A percentile compares a stretch with the other conserved stretches of the same genome.
Conservation (phyloP, 148 eudicot genomes). For the Suaeda aralocaspica region DNA sequence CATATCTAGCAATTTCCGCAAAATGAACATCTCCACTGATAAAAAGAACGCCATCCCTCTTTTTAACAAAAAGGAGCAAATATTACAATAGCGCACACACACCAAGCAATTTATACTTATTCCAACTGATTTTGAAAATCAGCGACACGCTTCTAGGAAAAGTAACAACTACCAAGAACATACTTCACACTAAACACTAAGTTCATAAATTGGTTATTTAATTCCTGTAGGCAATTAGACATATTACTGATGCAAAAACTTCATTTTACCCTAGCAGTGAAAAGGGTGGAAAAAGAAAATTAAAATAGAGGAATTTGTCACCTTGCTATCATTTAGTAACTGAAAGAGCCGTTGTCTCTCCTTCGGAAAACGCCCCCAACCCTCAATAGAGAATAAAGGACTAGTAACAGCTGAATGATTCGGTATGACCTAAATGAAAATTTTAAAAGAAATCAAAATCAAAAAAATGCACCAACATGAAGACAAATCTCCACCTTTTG, state of each 20-base stretch:
- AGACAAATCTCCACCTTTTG: background rate
- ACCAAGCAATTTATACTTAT: background rate
- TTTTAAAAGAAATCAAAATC: conserved; percentile 14
- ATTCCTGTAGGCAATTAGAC: background rate
- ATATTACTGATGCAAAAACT: background rate
- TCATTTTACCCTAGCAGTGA: background rate
- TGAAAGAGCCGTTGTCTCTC: conserved; percentile 58
- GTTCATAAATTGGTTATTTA: background rate
- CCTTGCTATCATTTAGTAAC: conserved; percentile 61
- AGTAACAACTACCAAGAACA: background rate
- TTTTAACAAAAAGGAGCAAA: conserved; percentile 5
- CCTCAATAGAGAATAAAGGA: conserved; percentile 51
- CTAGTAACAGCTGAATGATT: conserved; percentile 62
- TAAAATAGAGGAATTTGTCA: conserved; percentile 18
- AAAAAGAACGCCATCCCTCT: conserved; percentile 62
- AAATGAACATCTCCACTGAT: conserved; percentile 79
- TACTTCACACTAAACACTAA: background rate
- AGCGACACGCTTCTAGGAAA: background rate
- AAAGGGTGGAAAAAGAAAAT: background rate
- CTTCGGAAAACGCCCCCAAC: conserved; percentile 68
- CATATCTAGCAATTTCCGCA: conserved; percentile 57
- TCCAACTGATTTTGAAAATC: background rate
- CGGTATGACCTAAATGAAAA: conserved; percentile 58
- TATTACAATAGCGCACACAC: background rate
- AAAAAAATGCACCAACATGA: background rate